Conservation (phyloP, 805 yeast species). For the Teunomyces barrocoloradensis region DNA sequence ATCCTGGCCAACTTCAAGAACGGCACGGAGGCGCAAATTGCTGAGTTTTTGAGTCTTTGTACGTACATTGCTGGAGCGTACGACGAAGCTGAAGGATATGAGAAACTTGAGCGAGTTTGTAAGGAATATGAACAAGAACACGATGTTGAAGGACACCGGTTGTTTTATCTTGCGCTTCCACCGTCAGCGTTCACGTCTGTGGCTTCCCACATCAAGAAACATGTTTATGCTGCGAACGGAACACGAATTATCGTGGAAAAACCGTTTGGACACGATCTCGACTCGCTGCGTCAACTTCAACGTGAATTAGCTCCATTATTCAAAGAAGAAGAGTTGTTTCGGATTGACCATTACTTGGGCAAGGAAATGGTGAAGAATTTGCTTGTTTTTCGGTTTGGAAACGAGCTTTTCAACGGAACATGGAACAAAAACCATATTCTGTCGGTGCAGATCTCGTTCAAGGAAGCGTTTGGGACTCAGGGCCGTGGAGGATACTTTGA, state of each 20-base stretch:
- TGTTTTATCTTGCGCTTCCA: conserved; percentile 92
- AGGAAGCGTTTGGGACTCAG: conserved; percentile 98
- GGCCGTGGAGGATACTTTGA: conserved; percentile 99
- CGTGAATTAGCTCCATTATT: conserved; percentile 76
- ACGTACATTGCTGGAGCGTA: conserved; percentile 77
- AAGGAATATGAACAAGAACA: conserved; percentile 55
- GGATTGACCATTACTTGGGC: conserved; percentile 97
- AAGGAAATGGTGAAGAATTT: conserved; percentile 97
- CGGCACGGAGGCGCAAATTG: conserved; percentile 38
- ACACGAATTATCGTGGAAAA: conserved; percentile 88
- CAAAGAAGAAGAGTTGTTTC: conserved; percentile 85
- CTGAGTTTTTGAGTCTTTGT: conserved; percentile 63
- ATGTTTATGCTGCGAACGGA: conserved; percentile 66
- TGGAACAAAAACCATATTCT: conserved; percentile 83
- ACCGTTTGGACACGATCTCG: conserved; percentile 94
- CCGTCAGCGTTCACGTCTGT: conserved; percentile 87
- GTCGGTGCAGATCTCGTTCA: conserved; percentile 85
- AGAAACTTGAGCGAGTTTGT: conserved; percentile 52
- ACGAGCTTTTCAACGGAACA: conserved; percentile 79
- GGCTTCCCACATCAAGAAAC: conserved; percentile 65
- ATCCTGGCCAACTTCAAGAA: conserved; percentile 62
- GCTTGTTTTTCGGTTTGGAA: conserved; percentile 85
- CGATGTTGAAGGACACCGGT: conserved; percentile 62
- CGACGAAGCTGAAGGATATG: conserved; percentile 75
- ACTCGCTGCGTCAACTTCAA: conserved; percentile 75